Conservation (phyloP, 176 grass and related monocot species). For the Avena eriantha region DNA sequence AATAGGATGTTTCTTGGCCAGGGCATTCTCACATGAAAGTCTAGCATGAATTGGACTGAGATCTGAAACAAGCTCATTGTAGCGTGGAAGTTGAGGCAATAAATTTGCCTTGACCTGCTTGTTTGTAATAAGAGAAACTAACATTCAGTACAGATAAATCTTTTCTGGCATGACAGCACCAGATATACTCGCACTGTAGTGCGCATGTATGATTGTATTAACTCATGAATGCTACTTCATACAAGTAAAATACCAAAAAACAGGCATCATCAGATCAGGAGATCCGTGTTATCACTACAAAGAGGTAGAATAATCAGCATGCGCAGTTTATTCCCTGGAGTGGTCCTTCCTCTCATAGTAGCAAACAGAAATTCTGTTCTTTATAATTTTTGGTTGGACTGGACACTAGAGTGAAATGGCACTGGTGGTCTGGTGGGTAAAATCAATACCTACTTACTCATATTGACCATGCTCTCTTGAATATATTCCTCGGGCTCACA, state of each 20-base stretch:
- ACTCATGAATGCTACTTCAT: slow-evolving; percentile 16
- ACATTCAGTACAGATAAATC: slow-evolving; percentile 17
- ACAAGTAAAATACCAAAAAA: slow-evolving; percentile 12
- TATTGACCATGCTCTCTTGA: slow-evolving; percentile 24
- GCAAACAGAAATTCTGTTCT: not conserved
- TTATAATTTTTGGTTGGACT: not conserved
- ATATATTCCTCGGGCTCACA: not conserved
- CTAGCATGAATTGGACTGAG: slow-evolving; percentile 85
- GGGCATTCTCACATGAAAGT: slow-evolving; percentile 69
- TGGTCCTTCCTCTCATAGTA: slow-evolving; percentile 2
- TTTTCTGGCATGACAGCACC: not conserved
- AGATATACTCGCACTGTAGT: not conserved
- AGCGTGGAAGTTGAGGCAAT: slow-evolving; percentile 81
- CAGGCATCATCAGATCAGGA: slow-evolving; percentile 29
- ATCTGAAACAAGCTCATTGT: slow-evolving; percentile 86
- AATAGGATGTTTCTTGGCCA: slow-evolving; percentile 85
- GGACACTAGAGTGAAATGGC: not conserved
- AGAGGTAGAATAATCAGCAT: not conserved
- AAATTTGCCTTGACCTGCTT: slow-evolving; percentile 79
- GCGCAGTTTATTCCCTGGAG: not conserved
- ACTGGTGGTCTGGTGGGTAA: not conserved
- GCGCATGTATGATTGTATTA: not conserved
- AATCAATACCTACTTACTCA: slow-evolving; percentile 8
- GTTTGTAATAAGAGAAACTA: slow-evolving; percentile 39
- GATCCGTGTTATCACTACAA: not conserved